These are phyloP conservation scores for Dothiorella sarmentorum DNA, from an alignment of 2,329 filamentous ascomycete species.

Conservation along the genomic window DNA sequence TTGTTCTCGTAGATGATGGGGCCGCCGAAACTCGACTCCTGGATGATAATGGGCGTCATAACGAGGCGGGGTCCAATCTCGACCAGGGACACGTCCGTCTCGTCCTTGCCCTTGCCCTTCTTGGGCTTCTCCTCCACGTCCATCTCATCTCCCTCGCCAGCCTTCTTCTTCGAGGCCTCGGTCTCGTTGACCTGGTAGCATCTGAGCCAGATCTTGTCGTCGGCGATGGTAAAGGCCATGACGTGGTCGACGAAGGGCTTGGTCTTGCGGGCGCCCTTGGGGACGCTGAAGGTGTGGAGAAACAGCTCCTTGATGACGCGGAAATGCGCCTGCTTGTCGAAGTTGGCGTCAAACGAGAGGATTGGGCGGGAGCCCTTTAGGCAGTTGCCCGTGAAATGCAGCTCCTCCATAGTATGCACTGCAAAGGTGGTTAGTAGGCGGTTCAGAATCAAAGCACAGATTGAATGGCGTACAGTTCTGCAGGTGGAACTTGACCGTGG, in stretches of 20 bases:
- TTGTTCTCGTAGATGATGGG: slow-evolving; percentile 98
- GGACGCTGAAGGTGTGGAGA: slow-evolving; percentile 86
- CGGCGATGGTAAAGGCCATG: slow-evolving; percentile 84
- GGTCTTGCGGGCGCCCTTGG: slow-evolving; percentile 78
- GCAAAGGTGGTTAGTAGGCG: slow-evolving; percentile 20
- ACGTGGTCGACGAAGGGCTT: slow-evolving; percentile 97
- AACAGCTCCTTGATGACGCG: slow-evolving; percentile 85
- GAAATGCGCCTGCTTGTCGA: slow-evolving; percentile 77
- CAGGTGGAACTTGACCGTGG: slow-evolving; percentile 70
- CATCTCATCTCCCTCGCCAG: slow-evolving; percentile 39
- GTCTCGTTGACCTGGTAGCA: slow-evolving; percentile 91
- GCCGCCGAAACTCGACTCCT: slow-evolving; percentile 91
- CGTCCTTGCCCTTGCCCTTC: slow-evolving; percentile 45
- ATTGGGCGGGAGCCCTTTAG: slow-evolving; percentile 88
- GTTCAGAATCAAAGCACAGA: not conserved
- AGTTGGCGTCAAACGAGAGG: slow-evolving; percentile 84
- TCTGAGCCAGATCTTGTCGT: slow-evolving; percentile 93
- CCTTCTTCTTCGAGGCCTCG: slow-evolving; percentile 49
- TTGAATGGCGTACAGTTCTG: slow-evolving; percentile 60
- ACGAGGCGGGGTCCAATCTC: slow-evolving; percentile 95
- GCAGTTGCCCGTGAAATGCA: slow-evolving; percentile 96
- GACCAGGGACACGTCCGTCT: slow-evolving; percentile 76
- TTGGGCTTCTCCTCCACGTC: slow-evolving; percentile 30
- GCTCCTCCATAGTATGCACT: slow-evolving; percentile 93
- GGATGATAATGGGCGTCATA: slow-evolving; percentile 88